These are phyloP conservation scores for Aspergillus conjunctus DNA, from an alignment of 495 filamentous ascomycete genomes.

Conservation along the genomic window DNA sequence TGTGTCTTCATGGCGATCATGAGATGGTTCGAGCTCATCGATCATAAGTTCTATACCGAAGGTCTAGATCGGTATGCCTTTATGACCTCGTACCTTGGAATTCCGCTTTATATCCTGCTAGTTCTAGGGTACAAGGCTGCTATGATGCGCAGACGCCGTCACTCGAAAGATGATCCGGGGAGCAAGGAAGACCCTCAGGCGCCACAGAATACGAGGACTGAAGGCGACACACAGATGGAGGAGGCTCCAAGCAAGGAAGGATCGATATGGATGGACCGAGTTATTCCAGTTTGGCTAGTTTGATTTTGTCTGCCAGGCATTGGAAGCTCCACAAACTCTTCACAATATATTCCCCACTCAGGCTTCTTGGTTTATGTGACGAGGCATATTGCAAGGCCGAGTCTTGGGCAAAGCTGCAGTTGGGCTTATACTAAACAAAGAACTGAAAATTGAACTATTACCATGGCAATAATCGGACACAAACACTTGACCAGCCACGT, in stretches of 20 bases:
- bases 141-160: constrained; percentile 42
- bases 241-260: neutral
- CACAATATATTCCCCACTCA: neutral
- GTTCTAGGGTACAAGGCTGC: constrained; percentile 68
- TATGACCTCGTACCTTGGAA: constrained; percentile 74
- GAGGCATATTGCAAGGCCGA: neutral
- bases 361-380: neutral
- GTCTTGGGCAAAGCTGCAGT: neutral
- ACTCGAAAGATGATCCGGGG: neutral
- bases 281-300: constrained; percentile 14
- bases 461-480: neutral
- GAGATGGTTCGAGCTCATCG: constrained; percentile 71
- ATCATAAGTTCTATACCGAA: constrained; percentile 37
- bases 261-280: constrained; percentile 5
- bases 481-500: neutral
- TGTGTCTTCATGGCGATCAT: constrained; percentile 70
- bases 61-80: constrained; percentile 65
- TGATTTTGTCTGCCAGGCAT: neutral
- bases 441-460: neutral
- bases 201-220: neutral
- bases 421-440: neutral
- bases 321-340: neutral
- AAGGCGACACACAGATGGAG: neutral
- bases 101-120: constrained; percentile 72
- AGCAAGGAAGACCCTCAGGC: neutral